Evolutionary conservation across 768 basidiomycete species (phyloP).

Genomic region (Collybia mongolica): DNA sequence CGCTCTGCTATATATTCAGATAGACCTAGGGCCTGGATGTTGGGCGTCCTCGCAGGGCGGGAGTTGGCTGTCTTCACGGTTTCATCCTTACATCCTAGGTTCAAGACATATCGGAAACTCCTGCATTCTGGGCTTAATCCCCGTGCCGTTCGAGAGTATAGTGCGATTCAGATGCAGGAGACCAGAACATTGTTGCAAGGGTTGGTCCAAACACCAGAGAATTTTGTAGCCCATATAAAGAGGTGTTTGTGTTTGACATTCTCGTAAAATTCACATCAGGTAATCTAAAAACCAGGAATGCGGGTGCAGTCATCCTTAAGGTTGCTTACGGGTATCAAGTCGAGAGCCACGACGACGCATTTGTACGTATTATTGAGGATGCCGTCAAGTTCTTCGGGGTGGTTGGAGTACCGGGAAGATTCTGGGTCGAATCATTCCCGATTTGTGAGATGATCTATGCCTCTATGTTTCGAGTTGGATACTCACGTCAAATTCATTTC

Average conservation of each 20-base stretch:
- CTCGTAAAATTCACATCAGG: neutral
- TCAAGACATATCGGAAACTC: neutral
- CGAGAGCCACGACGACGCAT: neutral
- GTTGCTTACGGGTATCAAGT: conserved; percentile 6
- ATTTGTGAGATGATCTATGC: neutral
- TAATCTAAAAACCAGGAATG: neutral
- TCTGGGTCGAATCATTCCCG: conserved; percentile 1
- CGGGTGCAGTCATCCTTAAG: conserved; percentile 5
- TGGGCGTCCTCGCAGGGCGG: conserved; percentile 4
- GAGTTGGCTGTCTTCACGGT: conserved; percentile 1
- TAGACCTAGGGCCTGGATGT: conserved; percentile 4
- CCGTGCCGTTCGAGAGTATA: neutral
- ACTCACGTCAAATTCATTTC: too few species aligned
- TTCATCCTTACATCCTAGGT: neutral
- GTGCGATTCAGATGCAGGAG: conserved; percentile 1
- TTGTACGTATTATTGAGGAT: conserved; percentile 8
- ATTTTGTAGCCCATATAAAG: conserved; percentile 2
- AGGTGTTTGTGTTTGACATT: neutral
- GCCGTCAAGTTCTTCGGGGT: neutral
- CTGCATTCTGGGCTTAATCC: conserved; percentile 2
- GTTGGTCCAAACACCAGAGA: conserved; percentile 1
- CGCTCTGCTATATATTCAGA: conserved; percentile 5
- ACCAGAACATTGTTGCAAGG: neutral
- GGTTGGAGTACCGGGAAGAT: neutral
- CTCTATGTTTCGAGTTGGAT: neutral